Base-by-base conservation (phyloP, 148 eudicot species). In the Chenopodium formosanum region DNA sequence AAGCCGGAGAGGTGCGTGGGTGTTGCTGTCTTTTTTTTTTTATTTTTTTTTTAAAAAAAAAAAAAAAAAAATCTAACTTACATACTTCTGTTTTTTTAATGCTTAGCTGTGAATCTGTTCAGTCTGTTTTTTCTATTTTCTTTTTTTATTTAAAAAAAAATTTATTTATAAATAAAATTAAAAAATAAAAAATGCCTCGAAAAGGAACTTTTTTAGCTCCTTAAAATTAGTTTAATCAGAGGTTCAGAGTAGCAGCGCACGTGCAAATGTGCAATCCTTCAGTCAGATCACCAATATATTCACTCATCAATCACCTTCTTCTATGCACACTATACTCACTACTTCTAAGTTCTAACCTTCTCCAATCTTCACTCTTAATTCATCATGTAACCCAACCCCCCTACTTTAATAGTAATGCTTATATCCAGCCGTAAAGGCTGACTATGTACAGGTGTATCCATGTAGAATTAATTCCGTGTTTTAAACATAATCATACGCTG, bases 201-300 rank as follows among this genome's bases (percentile, higher is more conserved):
- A 20, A 80, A 80, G 34, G 76, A 20, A 29, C 77, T 44, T 65
- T 27, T 20, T 66, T 25, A 40, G 23, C 4, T 9, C 68, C 71
- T 47, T 62, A 29, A 37, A 37, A 17, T 72, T 60, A 23, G 44
- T 23, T 58, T 73, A 20, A 63, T 56, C 75, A 70, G 74, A 56
- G 8, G 25, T 16, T 72, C 82, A 80, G 82, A 56, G 37, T 66
- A 71, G 52, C 73, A 50, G 29, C 83, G 83, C 83, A 75, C 83
- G 83, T 81, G 83, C 20, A 81, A 44, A 81, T 79, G 83, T 81
- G 83, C 20, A 81, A 44, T 81, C 47, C 40, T 44, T 75, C 63
- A 50, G 73, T 66, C 8, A 40, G 44, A 40, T 40, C 74, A 74
- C 83, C 78, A 44, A 13, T 23, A 17, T 40, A 16, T 63, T 71